These are phyloP conservation scores for Ceratobasidium sp. DNA, from an alignment of 1,284 basidiomycete species.

Conservation along the genomic window DNA sequence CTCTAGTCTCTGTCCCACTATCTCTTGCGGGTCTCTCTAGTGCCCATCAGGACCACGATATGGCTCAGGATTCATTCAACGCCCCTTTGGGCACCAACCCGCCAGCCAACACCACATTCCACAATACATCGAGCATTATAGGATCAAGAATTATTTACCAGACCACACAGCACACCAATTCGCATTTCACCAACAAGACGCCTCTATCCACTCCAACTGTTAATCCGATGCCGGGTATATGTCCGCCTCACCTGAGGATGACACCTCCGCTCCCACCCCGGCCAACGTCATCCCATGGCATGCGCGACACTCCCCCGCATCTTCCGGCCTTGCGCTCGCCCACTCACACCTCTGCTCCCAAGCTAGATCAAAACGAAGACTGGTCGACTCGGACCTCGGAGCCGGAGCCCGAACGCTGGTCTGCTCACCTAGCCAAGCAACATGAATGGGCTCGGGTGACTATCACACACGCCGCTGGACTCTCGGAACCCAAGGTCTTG, in stretches of 20 bases:
- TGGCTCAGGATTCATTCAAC: too few relatives aligned
- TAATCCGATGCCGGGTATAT: slow-evolving; percentile 8
- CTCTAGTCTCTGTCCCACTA: too few relatives aligned
- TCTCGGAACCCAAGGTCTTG: slow-evolving; percentile 8
- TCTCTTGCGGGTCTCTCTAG: too few relatives aligned
- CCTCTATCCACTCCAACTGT: not conserved
- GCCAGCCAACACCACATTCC: too few relatives aligned
- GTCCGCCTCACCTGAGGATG: not conserved
- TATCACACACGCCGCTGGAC: not conserved
- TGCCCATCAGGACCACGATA: too few relatives aligned
- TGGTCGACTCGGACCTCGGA: not conserved
- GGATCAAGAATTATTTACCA: not conserved
- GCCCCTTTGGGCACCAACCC: too few relatives aligned
- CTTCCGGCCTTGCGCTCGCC: slow-evolving; percentile 9
- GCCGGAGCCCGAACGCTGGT: not conserved
- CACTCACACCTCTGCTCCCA: slow-evolving; percentile 6
- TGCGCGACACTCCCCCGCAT: not conserved
- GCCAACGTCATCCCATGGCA: not conserved
- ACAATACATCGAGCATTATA: too few relatives aligned
- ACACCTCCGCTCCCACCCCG: not conserved
- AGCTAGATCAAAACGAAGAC: not conserved
- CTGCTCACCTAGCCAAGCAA: slow-evolving; percentile 12
- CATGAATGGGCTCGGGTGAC: slow-evolving; percentile 7
- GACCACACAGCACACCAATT: not conserved
- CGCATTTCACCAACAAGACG: not conserved